A percentile compares a stretch with the other conserved stretches of the same genome.
Conservation (phyloP, 768 basidiomycete species). For the Trametes maxima region DNA sequence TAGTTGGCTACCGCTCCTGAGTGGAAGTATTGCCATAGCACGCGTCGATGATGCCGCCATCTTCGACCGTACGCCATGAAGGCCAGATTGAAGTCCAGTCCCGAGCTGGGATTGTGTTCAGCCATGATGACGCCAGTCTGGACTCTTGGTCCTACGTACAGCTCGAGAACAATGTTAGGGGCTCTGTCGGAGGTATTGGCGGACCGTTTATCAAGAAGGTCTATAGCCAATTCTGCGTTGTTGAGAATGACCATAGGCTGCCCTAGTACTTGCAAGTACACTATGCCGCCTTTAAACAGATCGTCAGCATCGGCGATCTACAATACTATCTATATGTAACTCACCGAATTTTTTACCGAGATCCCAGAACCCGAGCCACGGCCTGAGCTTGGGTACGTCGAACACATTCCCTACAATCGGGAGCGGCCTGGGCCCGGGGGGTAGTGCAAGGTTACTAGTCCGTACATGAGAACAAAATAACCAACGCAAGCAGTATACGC, state of each 20-base stretch:
- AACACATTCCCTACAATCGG: no score
- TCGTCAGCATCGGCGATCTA: no score
- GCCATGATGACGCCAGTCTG: background rate
- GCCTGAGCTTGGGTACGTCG: no score
- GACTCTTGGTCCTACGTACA: slow-evolving; percentile 16
- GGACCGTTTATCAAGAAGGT: background rate
- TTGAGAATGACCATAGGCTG: background rate
- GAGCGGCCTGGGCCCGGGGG: no score
- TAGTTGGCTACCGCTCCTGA: background rate
- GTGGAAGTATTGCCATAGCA: slow-evolving; percentile 9
- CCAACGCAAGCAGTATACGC: no score
- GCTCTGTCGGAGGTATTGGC: background rate
- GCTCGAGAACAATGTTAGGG: background rate
- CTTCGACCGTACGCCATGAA: slow-evolving; percentile 13
- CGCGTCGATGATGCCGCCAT: slow-evolving; percentile 17
- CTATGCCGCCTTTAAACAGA: background rate
- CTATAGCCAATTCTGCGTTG: background rate
- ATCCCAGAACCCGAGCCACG: no score
- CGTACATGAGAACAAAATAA: no score
- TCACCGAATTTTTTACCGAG: no score
- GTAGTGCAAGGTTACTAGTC: no score
- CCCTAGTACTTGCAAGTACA: background rate
- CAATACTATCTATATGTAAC: no score
- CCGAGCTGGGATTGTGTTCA: background rate
- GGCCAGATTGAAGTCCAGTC: background rate